Evolutionary conservation across 805 yeast genomes (phyloP), one percentile per base, ranked within the genome.

Genomic region (Candida manassasensis): DNA sequence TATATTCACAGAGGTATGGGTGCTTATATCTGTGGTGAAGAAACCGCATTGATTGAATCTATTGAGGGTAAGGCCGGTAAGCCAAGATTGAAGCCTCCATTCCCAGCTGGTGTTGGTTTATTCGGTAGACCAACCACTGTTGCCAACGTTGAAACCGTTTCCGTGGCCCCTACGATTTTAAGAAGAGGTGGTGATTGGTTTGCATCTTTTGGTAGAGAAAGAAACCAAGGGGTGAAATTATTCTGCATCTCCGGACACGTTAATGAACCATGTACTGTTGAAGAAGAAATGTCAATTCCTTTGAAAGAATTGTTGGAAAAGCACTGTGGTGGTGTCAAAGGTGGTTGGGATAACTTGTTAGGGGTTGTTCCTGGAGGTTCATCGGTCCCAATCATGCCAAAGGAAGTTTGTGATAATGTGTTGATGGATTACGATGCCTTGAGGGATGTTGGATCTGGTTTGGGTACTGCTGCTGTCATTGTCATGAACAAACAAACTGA

Each of bases 1-100:
- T 86, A 71, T 59, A 74, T 86, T 49, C 95, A 86, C 67, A 78
- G 95, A 56, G 95, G 95, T 48, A 84, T 84, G 87, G 95, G 95
- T 44, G 95, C 95, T 8, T 86, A 86, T 62, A 75, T 86, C 34
- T 86, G 95, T 65, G 95, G 95, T 52, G 95, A 86, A 64, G 95
- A 86, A 64, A 86, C 95, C 28, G 88, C 94, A 4, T 67, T 86
- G 57, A 84, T 86, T 55, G 95, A 86, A 67, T 80, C 89, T 3
- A 69, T 86, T 36, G 95, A 86, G 67, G 95, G 95, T 50, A 86
- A 86, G 63, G 94, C 93, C 39, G 95, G 95, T 47, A 86, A 86
- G 65, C 95, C 95, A 48, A 79, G 95, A 64, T 74, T 86, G 59
- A 86, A 86, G 77, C 95, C 95, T 24, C 95, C 95, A 45, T 86